phyloP scores from a whole-genome alignment of 2,329 filamentous ascomycete species.

The Stagonosporopsis rhizophila region DNA sequence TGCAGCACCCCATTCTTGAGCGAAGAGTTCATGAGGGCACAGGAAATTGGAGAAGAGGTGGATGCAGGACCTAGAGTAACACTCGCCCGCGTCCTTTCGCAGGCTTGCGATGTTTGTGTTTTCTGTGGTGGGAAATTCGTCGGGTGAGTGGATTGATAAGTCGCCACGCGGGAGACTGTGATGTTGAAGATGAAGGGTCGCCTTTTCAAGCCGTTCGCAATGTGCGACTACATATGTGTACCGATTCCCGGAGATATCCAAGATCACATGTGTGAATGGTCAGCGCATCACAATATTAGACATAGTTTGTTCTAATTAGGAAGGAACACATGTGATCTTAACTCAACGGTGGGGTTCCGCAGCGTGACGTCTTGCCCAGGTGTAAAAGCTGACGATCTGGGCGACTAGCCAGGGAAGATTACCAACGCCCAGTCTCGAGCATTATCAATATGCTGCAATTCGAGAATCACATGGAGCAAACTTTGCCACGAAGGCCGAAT shows the following conservation, averaged over 20 bases:
- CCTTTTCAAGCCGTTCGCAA: background rate
- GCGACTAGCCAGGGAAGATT: background rate
- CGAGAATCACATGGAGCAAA: background rate
- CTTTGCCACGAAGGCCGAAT: background rate
- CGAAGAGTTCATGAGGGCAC: constrained; percentile 48
- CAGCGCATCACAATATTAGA: no score
- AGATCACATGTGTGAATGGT: no score
- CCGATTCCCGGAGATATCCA: no score
- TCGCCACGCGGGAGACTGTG: no score
- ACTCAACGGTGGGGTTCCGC: constrained; percentile 1
- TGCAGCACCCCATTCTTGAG: constrained; percentile 59
- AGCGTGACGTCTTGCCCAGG: background rate
- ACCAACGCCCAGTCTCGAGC: background rate
- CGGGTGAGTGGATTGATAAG: constrained; percentile 30
- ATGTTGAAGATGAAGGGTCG: background rate
- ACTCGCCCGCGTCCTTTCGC: constrained; percentile 41
- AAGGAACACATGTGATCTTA: no score
- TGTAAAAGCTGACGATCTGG: background rate
- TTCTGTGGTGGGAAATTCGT: constrained; percentile 49
- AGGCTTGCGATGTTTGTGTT: constrained; percentile 47
- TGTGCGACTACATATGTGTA: no score
- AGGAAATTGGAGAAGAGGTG: constrained; percentile 21
- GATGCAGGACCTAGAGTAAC: constrained; percentile 24
- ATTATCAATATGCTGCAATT: no score
- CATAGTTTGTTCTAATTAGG: no score